These are phyloP conservation scores for Fusarium pilosicola DNA, from an alignment of 2,329 filamentous ascomycete genomes.

Conservation along the genomic window DNA sequence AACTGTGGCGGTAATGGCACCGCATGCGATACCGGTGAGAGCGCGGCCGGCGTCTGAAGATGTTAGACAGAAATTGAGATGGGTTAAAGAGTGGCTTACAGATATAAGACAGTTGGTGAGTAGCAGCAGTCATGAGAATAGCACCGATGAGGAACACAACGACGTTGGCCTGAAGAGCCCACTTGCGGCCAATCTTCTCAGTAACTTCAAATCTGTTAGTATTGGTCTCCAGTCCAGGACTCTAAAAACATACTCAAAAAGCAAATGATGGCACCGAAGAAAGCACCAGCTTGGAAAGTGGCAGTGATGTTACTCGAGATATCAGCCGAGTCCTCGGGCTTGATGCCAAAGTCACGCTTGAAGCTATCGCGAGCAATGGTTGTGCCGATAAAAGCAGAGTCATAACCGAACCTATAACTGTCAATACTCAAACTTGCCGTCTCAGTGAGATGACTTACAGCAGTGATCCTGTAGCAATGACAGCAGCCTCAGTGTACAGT, in stretches of 20 bases:
- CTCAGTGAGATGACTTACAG: constrained; percentile 44
- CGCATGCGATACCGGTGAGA: constrained; percentile 66
- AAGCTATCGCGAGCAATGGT: constrained; percentile 62
- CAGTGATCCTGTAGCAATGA: constrained; percentile 60
- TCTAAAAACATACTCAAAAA: constrained; percentile 47
- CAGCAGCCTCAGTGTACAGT: constrained; percentile 58
- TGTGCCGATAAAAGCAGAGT: constrained; percentile 64
- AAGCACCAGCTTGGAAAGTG: constrained; percentile 60
- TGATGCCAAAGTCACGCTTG: constrained; percentile 53
- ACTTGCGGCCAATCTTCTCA: constrained; percentile 61
- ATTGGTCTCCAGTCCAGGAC: accelerated
- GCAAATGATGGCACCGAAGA: constrained; percentile 62
- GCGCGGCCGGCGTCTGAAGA: constrained; percentile 64
- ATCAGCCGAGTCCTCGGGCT: constrained; percentile 41
- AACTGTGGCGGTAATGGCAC: constrained; percentile 67
- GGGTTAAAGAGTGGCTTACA: constrained; percentile 32
- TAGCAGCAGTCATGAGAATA: constrained; percentile 55
- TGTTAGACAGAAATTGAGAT: not conserved
- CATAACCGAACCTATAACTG: constrained; percentile 58
- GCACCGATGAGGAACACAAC: constrained; percentile 57
- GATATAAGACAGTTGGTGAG: constrained; percentile 56
- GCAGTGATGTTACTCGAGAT: constrained; percentile 58
- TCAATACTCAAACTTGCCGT: not conserved
- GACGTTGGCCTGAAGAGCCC: constrained; percentile 59
- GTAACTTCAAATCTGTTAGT: constrained; percentile 45